Percentiles rank a stretch among this genome's conserved stretches.
phyloP scores from a whole-genome alignment of 805 yeast genomes.

The Diddensiella transvaalensis region DNA sequence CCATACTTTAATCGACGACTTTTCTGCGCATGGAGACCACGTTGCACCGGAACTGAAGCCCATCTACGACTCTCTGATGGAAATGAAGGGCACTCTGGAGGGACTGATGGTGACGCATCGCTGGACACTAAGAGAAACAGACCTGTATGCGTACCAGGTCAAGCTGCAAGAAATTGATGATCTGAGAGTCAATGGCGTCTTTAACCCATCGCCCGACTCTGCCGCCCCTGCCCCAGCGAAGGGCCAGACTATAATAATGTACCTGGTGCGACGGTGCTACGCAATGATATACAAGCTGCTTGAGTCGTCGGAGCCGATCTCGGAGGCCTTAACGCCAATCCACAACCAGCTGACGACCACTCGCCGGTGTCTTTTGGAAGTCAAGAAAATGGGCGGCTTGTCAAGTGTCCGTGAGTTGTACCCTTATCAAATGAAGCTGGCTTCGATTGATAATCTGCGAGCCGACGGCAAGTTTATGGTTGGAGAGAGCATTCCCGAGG shows the following conservation, averaged over 20 bases:
- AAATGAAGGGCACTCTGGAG: conserved; percentile 70
- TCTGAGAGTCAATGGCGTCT: conserved; percentile 59
- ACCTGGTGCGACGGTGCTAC: conserved; percentile 83
- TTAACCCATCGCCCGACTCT: conserved; percentile 15
- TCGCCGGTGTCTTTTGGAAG: conserved; percentile 81
- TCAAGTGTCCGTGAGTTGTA: conserved; percentile 83
- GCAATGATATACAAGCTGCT: conserved; percentile 84
- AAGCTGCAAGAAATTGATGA: conserved; percentile 71
- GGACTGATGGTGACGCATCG: conserved; percentile 85
- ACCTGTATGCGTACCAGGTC: conserved; percentile 78
- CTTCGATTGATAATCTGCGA: conserved; percentile 81
- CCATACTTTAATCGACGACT: conserved; percentile 66
- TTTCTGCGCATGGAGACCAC: conserved; percentile 44
- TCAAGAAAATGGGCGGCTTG: conserved; percentile 89
- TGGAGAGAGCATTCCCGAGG: conserved; percentile 90
- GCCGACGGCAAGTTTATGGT: conserved; percentile 89
- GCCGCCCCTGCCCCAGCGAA: conserved; percentile 15
- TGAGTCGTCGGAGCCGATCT: conserved; percentile 92
- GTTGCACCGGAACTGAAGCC: conserved; percentile 50
- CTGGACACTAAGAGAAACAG: conserved; percentile 97
- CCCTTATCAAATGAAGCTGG: conserved; percentile 93
- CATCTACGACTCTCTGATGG: conserved; percentile 60
- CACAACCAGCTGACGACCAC: conserved; percentile 93
- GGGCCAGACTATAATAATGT: conserved; percentile 51
- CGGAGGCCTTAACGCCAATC: conserved; percentile 87